Evolutionary conservation across 495 filamentous ascomycete species (phyloP).

Genomic region (Astrocystis sublimbata): DNA sequence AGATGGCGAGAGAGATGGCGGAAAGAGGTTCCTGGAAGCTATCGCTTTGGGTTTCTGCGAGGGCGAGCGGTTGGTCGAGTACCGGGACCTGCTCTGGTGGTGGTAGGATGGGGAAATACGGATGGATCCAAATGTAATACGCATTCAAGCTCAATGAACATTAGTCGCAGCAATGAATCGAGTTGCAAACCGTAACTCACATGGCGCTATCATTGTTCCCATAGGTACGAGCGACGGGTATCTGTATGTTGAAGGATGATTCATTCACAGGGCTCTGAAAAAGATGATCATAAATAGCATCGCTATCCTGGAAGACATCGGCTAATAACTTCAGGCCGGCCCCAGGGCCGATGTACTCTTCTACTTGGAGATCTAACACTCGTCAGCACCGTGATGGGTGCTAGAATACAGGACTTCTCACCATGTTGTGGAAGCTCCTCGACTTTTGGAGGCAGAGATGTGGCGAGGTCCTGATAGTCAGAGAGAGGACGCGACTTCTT

Average conservation of each 20-base stretch:
- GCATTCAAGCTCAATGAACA: constrained; percentile 50
- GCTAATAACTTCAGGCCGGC: constrained; percentile 32
- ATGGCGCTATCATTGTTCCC: constrained; percentile 30
- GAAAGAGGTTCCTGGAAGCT: constrained; percentile 52
- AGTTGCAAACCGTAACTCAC: constrained; percentile 20
- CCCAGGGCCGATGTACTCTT: constrained; percentile 35
- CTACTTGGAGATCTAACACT: constrained; percentile 27
- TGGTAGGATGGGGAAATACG: constrained; percentile 60
- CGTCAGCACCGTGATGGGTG: constrained; percentile 16
- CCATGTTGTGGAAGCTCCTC: constrained; percentile 33
- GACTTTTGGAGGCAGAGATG: constrained; percentile 31
- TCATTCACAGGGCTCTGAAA: constrained; percentile 28
- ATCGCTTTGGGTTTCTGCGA: constrained; percentile 43
- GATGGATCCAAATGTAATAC: constrained; percentile 62
- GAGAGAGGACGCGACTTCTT: constrained; percentile 29
- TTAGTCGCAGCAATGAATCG: constrained; percentile 26
- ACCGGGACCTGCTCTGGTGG: constrained; percentile 47
- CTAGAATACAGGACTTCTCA: constrained; percentile 17
- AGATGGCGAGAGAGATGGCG: constrained; percentile 57
- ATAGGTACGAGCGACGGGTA: constrained; percentile 30
- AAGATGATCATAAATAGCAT: constrained; percentile 34
- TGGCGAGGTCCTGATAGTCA: constrained; percentile 32
- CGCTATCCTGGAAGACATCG: constrained; percentile 31
- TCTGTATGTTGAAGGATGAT: constrained; percentile 25
- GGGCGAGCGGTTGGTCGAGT: constrained; percentile 48